These are phyloP conservation scores for Barnettozyma siamensis DNA, from an alignment of 805 yeast genomes.

Conservation along the genomic window DNA sequence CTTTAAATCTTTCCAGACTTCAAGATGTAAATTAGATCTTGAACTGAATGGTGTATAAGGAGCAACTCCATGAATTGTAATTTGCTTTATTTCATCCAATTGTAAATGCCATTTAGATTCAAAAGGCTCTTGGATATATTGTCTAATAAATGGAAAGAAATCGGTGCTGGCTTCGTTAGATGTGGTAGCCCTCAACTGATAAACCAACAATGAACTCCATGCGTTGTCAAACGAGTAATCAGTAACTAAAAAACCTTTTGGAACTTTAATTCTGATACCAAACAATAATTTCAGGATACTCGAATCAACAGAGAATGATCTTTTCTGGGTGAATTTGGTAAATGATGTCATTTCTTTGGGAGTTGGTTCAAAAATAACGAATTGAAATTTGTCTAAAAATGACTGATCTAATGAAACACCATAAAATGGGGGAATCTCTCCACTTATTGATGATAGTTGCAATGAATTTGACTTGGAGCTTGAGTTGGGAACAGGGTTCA, in stretches of 20 bases:
- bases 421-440: constrained; percentile 40
- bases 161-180: constrained; percentile 5
- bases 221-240: constrained; percentile 49
- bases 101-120: constrained; percentile 80
- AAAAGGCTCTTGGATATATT: constrained; percentile 53
- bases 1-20: constrained; percentile 39
- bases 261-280: constrained; percentile 29
- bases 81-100: constrained; percentile 33
- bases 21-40: constrained; percentile 31
- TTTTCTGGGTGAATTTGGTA: neutral
- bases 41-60: constrained; percentile 55
- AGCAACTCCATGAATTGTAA: constrained; percentile 56
- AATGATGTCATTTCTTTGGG: neutral
- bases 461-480: neutral
- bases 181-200: constrained; percentile 30
- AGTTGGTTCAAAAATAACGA: neutral
- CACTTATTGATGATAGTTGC: constrained; percentile 45
- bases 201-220: constrained; percentile 59
- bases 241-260: constrained; percentile 40
- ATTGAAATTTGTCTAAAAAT: constrained; percentile 38
- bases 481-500: constrained; percentile 4
- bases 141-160: constrained; percentile 64
- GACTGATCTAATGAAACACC: constrained; percentile 38
- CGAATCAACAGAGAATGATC: neutral
- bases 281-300: constrained; percentile 11